Evolutionary conservation across 345 rosid species (phyloP), one percentile per base, ranked within the genome.

Genomic region (Aquilaria sinensis): DNA sequence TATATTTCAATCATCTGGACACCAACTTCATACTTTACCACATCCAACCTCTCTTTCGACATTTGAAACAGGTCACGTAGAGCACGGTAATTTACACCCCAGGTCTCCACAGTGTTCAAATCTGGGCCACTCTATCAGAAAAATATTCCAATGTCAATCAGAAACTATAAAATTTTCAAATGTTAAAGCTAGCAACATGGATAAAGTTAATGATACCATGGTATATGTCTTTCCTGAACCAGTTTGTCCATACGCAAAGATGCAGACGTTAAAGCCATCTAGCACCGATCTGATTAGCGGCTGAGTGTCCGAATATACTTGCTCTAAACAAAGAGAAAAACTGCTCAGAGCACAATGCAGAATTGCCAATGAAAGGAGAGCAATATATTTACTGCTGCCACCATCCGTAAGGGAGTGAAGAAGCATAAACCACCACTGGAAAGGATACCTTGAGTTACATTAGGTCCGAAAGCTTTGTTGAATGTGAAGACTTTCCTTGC

Each of bases 1-100:
- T 93, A 93, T 70, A 93, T 93, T 75, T 94, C 99, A 47, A 94
- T 88, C 99, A 94, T 94, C 71, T 94, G 99, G 43, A 94, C 99
- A 57, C 96, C 96, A 51, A 94, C 88, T 56, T 94, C 97, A 61
- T 94, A 88, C 62, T 79, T 77, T 58, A 88, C 65, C 48, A 76
- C 70, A 71, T 86, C 83, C 31, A 71, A 60, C 76, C 96, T 90
- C 50, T 84, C 78, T 77, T 78, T 83, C 47, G 97, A 88, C 67
- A 88, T 63, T 52, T 90, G 85, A 75, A 94, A 94, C 6, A 94
- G 78, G 76, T 88, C 97, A 8, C 89, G 75, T 59, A 94, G 75
- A 64, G 99, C 97, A 73, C 99, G 83, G 66, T 85, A 94, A 75
- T 94, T 94, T 61, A 94, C 97, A 11, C 99, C 99, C 99, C 97